A percentile compares a stretch with the other conserved stretches of the same genome.
Evolutionary conservation across 352 stramenopile genomes (phyloP).

Genomic region (Plasmopara halstedii): DNA sequence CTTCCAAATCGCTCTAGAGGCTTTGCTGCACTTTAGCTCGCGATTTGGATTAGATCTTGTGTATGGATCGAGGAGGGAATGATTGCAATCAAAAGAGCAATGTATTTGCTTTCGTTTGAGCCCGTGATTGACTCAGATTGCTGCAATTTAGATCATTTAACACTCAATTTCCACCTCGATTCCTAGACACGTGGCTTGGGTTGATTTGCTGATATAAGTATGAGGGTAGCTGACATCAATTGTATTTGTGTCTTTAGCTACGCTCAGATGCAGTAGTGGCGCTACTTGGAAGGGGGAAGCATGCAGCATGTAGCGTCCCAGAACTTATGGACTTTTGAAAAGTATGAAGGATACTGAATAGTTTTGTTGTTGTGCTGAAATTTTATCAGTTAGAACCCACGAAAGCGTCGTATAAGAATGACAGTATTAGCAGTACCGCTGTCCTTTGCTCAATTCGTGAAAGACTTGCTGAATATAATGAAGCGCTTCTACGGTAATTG

Average conservation of each 20-base stretch:
- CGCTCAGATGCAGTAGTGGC: constrained; percentile 25
- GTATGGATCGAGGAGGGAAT: constrained; percentile 7
- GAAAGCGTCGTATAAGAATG: constrained; percentile 40
- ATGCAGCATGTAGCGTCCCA: constrained; percentile 19
- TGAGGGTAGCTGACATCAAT: constrained; percentile 8
- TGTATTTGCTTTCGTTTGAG: constrained; percentile 17
- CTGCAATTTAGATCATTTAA: constrained; percentile 17
- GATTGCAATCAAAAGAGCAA: constrained; percentile 4
- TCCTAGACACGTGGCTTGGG: constrained; percentile 4
- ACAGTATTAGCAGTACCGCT: constrained; percentile 25
- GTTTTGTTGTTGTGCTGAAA: constrained; percentile 17
- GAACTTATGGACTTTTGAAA: background rate
- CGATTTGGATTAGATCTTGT: constrained; percentile 9
- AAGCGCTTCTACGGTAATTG: constrained; percentile 54
- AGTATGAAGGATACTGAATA: constrained; percentile 18
- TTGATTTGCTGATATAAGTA: constrained; percentile 1
- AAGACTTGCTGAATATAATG: constrained; percentile 70
- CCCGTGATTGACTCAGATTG: constrained; percentile 6
- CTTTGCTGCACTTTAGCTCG: constrained; percentile 1
- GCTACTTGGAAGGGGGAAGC: constrained; percentile 9
- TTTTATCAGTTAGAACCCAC: constrained; percentile 37
- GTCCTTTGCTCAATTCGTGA: constrained; percentile 47
- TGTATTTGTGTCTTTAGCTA: constrained; percentile 13
- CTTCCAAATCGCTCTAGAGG: constrained; percentile 17
- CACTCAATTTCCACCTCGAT: constrained; percentile 9